phyloP scores from a whole-genome alignment of 2,329 filamentous ascomycete species.

The Neonectria neomacrospora region DNA sequence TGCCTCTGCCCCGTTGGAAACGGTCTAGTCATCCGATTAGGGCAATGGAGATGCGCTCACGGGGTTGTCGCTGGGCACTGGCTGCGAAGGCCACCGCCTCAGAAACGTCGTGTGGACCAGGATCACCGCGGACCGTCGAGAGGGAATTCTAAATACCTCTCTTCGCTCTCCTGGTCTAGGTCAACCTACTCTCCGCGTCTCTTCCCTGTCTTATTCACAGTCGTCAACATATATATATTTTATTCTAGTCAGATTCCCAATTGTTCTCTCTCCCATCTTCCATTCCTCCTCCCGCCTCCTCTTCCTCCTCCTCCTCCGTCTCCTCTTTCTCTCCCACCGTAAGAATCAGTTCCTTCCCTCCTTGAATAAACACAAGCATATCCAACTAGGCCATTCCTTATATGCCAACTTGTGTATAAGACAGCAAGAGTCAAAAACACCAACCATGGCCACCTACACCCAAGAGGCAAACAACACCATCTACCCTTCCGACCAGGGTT shows the following conservation, averaged over 20 bases:
- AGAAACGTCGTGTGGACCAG: conserved; percentile 27
- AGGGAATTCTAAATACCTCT: conserved; percentile 39
- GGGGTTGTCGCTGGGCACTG: conserved; percentile 28
- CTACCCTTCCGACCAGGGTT: conserved; percentile 42
- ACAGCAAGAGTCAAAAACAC: conserved; percentile 8
- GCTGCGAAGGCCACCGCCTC: conserved; percentile 20
- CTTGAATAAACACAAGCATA: neutral
- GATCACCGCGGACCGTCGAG: conserved; percentile 38
- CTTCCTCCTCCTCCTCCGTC: conserved; percentile 3
- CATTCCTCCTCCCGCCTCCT: conserved; percentile 1
- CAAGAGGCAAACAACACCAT: conserved; percentile 38
- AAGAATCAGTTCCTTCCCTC: conserved; percentile 10
- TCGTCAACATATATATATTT: conserved; percentile 21
- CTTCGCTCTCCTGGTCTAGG: neutral
- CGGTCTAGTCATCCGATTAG: conserved; percentile 28
- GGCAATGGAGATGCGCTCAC: conserved; percentile 28
- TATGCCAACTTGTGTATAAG: conserved; percentile 3
- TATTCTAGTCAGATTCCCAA: neutral
- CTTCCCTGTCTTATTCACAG: conserved; percentile 29
- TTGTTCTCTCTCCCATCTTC: neutral
- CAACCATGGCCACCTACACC: conserved; percentile 35
- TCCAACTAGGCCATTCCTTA: neutral
- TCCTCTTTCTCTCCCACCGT: neutral
- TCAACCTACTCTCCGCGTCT: conserved; percentile 12
- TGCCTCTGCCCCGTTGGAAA: conserved; percentile 25